These are phyloP conservation scores for Barnettozyma sucrosica DNA, from an alignment of 805 yeast species.

Conservation along the genomic window DNA sequence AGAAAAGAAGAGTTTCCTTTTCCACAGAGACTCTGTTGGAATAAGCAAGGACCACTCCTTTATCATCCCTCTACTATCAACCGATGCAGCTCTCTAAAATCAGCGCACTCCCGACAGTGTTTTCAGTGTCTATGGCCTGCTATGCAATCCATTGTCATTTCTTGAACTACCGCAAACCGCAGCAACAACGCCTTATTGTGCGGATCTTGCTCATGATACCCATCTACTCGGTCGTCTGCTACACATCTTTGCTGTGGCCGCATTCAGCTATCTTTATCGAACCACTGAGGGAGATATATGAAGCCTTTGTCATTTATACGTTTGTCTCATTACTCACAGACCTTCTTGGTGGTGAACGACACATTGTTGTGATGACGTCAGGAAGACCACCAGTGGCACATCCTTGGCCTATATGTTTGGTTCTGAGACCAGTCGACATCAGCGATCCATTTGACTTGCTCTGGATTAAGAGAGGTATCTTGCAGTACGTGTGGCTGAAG, in stretches of 20 bases:
- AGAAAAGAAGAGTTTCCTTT: too few species aligned
- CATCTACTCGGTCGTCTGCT: constrained; percentile 68
- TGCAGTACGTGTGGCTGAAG: constrained; percentile 94
- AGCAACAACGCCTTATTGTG: constrained; percentile 78
- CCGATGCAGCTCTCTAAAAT: constrained; percentile 6
- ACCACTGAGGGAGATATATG: constrained; percentile 84
- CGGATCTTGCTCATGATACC: constrained; percentile 83
- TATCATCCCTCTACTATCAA: too few species aligned
- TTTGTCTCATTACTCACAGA: constrained; percentile 79
- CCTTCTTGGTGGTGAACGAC: constrained; percentile 88
- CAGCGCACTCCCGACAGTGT: constrained; percentile 6
- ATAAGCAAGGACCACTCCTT: too few species aligned
- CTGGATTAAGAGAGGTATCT: constrained; percentile 71
- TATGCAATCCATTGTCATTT: constrained; percentile 43
- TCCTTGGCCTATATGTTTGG: constrained; percentile 45
- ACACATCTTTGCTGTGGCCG: constrained; percentile 46
- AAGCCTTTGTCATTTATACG: constrained; percentile 92
- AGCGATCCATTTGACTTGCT: constrained; percentile 81
- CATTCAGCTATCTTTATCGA: constrained; percentile 45
- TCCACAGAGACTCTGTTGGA: too few species aligned
- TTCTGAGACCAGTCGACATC: constrained; percentile 62
- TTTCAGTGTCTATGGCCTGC: constrained; percentile 2
- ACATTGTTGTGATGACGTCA: constrained; percentile 63
- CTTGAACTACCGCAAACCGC: constrained; percentile 78
- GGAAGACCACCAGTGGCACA: constrained; percentile 70